These are phyloP conservation scores for Ceratobasidium sp. DNA, from an alignment of 1,284 basidiomycete species.

Conservation along the genomic window DNA sequence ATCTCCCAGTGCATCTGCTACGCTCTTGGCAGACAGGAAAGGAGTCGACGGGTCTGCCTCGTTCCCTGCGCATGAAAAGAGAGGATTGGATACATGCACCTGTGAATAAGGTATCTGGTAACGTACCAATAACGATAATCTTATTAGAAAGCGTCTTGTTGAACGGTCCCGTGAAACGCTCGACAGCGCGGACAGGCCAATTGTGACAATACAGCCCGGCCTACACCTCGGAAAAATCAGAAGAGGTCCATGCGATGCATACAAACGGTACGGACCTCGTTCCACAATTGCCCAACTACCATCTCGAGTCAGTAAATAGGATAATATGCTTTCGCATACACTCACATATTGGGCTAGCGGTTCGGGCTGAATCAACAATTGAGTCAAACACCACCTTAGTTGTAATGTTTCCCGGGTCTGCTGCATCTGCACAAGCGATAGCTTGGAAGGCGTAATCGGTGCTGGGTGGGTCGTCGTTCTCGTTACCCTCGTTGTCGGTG, in stretches of 20 bases:
- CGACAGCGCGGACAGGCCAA: slow-evolving; percentile 43
- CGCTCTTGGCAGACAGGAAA: slow-evolving; percentile 19
- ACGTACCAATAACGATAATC: slow-evolving; percentile 41
- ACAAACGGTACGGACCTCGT: not conserved
- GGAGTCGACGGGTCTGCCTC: slow-evolving; percentile 39
- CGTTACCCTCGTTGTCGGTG: not conserved
- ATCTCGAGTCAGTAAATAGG: not conserved
- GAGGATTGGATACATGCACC: not conserved
- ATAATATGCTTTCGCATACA: not conserved
- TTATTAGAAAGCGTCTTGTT: slow-evolving; percentile 34
- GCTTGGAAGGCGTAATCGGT: slow-evolving; percentile 3
- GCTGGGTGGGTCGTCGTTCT: slow-evolving; percentile 2
- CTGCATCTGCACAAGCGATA: slow-evolving; percentile 43
- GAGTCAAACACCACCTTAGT: slow-evolving; percentile 40
- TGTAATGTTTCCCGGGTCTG: slow-evolving; percentile 30
- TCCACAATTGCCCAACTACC: not conserved
- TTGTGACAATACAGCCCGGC: not conserved
- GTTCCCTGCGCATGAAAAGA: slow-evolving; percentile 9
- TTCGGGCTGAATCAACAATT: not conserved
- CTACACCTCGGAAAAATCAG: not conserved
- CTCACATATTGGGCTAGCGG: slow-evolving; percentile 23
- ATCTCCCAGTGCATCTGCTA: slow-evolving; percentile 12
- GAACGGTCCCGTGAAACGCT: slow-evolving; percentile 32
- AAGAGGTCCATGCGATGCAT: not conserved
- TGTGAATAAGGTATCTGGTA: not conserved